A percentile compares a stretch with the other conserved stretches of the same genome.
Evolutionary conservation across 192 early-diverging fungal species (phyloP).

Genomic region (Dispira simplex): DNA sequence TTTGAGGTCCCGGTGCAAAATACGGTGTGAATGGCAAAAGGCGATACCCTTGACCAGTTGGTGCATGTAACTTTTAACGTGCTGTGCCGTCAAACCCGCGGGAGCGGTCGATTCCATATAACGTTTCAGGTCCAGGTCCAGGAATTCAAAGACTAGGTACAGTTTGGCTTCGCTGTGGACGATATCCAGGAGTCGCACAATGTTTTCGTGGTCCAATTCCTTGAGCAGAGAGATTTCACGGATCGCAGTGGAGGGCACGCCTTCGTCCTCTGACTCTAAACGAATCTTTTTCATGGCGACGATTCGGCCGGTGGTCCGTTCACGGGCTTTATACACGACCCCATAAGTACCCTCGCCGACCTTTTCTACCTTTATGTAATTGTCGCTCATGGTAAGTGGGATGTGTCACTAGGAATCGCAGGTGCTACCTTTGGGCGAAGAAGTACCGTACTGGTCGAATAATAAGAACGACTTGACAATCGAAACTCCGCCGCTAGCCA

Average conservation of each 20-base stretch:
- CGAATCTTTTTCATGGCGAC: conserved; percentile 69
- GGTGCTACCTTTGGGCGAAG: no score
- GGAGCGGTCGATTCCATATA: conserved; percentile 56
- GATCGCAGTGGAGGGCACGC: conserved; percentile 71
- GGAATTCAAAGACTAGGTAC: conserved; percentile 91
- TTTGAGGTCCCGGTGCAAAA: conserved; percentile 93
- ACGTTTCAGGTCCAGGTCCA: conserved; percentile 81
- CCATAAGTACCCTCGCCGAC: conserved; percentile 79
- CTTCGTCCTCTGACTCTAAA: conserved; percentile 46
- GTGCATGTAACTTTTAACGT: conserved; percentile 80
- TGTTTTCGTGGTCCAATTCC: conserved; percentile 71
- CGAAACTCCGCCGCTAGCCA: no score
- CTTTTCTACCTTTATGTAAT: conserved; percentile 58
- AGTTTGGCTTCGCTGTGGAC: conserved; percentile 76
- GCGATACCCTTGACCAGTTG: conserved; percentile 77
- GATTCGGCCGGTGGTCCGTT: conserved; percentile 30
- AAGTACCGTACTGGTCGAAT: no score
- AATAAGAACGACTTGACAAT: no score
- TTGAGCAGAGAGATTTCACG: conserved; percentile 79
- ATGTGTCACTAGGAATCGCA: no score
- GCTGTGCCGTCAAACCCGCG: conserved; percentile 27
- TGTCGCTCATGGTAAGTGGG: conserved; percentile 18
- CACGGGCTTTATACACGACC: conserved; percentile 60
- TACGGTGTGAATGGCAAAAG: conserved; percentile 85
- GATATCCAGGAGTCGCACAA: conserved; percentile 78